Percentiles rank a stretch among this genome's conserved stretches.
Evolutionary conservation across 2,329 filamentous ascomycete species (phyloP).

Genomic region (Fusarium sp.): DNA sequence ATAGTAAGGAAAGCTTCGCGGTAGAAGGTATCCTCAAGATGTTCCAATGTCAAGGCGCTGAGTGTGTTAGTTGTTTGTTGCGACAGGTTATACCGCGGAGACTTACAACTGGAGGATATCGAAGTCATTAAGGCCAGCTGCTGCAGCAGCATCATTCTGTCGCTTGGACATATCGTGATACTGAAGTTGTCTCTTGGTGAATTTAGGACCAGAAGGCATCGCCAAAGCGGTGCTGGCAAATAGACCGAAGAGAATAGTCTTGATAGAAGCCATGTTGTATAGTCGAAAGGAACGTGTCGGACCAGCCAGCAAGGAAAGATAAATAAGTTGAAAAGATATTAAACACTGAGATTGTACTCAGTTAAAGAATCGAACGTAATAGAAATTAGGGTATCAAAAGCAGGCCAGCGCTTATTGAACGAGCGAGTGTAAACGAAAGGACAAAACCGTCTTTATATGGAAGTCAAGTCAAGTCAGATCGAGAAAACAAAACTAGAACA

Average conservation of each 20-base stretch:
- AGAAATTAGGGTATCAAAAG: slow-evolving; percentile 31
- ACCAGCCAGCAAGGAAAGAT: slow-evolving; percentile 39
- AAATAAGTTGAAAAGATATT: slow-evolving; percentile 14
- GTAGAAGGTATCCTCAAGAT: slow-evolving; percentile 81
- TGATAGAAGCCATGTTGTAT: slow-evolving; percentile 54
- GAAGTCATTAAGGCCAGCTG: slow-evolving; percentile 62
- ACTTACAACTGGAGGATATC: slow-evolving; percentile 71
- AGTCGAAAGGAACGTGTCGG: slow-evolving; percentile 30
- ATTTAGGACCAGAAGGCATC: slow-evolving; percentile 59
- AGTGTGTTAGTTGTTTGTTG: neutral
- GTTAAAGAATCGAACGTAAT: slow-evolving; percentile 17
- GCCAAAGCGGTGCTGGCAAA: slow-evolving; percentile 62
- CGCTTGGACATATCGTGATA: slow-evolving; percentile 63
- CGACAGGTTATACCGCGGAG: neutral
- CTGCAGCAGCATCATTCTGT: slow-evolving; percentile 62
- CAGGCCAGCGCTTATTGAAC: slow-evolving; percentile 42
- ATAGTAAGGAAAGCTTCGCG: slow-evolving; percentile 77
- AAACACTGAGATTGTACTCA: slow-evolving; percentile 14
- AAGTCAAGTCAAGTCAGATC: slow-evolving; percentile 22
- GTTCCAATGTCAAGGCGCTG: slow-evolving; percentile 76
- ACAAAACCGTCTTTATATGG: slow-evolving; percentile 27
- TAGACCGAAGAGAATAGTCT: slow-evolving; percentile 58
- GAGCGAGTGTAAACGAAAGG: slow-evolving; percentile 35
- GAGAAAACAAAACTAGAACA: slow-evolving; percentile 5
- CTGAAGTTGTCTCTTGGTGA: slow-evolving; percentile 59